Evolutionary conservation across 768 basidiomycete genomes (phyloP), one percentile per base, ranked within the genome.

Genomic region (Tricholoma bakamatsutake): DNA sequence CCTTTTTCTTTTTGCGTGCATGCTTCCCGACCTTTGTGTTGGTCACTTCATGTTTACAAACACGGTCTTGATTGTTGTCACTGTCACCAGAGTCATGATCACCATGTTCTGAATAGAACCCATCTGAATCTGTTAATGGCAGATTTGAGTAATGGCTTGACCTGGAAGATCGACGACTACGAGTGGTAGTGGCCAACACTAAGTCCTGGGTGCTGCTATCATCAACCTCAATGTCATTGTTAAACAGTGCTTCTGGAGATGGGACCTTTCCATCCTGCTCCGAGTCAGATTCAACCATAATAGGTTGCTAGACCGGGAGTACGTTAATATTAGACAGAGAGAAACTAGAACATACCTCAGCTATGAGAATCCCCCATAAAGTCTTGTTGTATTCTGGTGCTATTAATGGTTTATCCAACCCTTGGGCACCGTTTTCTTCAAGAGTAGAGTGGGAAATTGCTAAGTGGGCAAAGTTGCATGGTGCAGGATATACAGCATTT

Each of bases 391-490:
- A 39, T 39, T n/a, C 12, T 39, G 37, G 5, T 13, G 37, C 37
- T 39, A 39, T 60, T 8, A 57, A 49, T 0, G n/a, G 35, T 11
- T 31, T 52, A 5, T 24, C 30, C 1, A 67, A 65, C 53, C 49
- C 34, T 0, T 69, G 56, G 51, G 67, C 71, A 11, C 76, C 71
- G 0, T 77, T 77, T 58, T 7, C 12, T 0, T 71, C 70, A 0
- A 39, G 67, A 28, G 3, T 24, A 24, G 21, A 24, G 2, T 24
- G 21, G 21, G 21, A 24, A 24, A 24, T 24, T 24, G 21, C 33
- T 73, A 1, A 72, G 75, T 76, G 76, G 75, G 73, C 71, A 2
- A 77, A 76, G 56, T 54, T 71, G 1, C 60, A 64, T 0, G 72
- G 73, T 0, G 59, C 68, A 0, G 64, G 72, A 4, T 72, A 74